Evolutionary conservation across 345 rosid genomes (phyloP).

Genomic region (Sisymbrium altissimum): DNA sequence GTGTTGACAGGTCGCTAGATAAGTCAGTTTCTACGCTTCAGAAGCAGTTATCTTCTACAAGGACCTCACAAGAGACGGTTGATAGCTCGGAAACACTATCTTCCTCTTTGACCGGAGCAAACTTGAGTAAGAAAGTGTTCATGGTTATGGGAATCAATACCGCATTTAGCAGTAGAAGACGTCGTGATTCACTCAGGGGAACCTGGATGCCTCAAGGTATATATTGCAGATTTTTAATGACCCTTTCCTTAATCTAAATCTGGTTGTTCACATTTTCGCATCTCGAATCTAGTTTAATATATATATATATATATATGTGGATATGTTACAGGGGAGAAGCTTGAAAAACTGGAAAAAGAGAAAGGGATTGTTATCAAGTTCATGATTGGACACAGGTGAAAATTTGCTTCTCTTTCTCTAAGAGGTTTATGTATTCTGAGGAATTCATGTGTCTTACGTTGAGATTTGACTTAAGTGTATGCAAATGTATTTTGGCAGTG

Average conservation of each 20-base stretch:
- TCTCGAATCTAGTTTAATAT: background rate
- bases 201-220: conserved; percentile 99
- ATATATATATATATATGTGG: too few relatives aligned
- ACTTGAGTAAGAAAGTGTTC: conserved; percentile 58
- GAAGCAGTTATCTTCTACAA: conserved; percentile 65
- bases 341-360: conserved; percentile 71
- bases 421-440: background rate
- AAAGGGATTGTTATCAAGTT: conserved; percentile 88
- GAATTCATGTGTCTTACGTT: background rate
- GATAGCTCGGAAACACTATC: conserved; percentile 31
- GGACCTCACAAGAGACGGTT: conserved; percentile 47
- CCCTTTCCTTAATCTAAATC: background rate
- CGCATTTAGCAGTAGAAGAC: conserved; percentile 93
- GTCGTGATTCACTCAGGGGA: conserved; percentile 93
- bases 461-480: conserved; percentile 9
- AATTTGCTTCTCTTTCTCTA: background rate
- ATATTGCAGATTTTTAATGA: background rate
- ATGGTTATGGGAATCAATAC: conserved; percentile 95
- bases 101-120: conserved; percentile 18
- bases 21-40: conserved; percentile 68
- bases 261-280: background rate
- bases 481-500: conserved; percentile 48
- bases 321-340: conserved; percentile 62
- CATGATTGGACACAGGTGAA: conserved; percentile 97
- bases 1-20: conserved; percentile 62